Percentiles rank a stretch among this genome's conserved stretches.
phyloP scores from a whole-genome alignment of 352 stramenopile species.

The Peronospora farinosa region DNA sequence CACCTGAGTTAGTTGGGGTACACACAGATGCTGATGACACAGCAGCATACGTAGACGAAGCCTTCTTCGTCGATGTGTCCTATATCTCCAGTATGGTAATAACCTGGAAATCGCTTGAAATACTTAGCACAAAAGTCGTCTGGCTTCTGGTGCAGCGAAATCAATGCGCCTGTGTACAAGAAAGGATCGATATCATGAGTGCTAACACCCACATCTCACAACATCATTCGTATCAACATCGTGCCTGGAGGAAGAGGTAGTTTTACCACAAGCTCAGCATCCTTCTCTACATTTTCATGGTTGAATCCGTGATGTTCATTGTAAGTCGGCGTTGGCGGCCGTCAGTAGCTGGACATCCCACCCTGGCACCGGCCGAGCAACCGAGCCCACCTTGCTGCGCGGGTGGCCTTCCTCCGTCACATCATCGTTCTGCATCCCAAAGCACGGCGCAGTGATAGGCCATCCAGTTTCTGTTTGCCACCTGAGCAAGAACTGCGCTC shows the following conservation, averaged over 20 bases:
- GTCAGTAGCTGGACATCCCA: constrained; percentile 78
- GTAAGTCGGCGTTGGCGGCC: constrained; percentile 32
- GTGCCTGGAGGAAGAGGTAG: constrained; percentile 79
- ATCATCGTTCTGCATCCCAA: constrained; percentile 65
- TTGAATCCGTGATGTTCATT: constrained; percentile 42
- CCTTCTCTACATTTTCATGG: constrained; percentile 49
- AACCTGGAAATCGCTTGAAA: constrained; percentile 76
- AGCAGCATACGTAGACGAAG: constrained; percentile 68
- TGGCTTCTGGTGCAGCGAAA: constrained; percentile 82
- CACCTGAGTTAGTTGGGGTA: constrained; percentile 1
- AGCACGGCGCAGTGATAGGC: constrained; percentile 60
- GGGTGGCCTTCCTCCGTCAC: constrained; percentile 33
- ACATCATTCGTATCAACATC: not conserved
- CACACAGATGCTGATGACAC: not conserved
- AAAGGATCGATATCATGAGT: not conserved
- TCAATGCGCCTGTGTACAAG: constrained; percentile 42
- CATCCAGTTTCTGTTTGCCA: constrained; percentile 90
- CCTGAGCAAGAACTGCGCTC: constrained; percentile 12
- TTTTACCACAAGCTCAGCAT: constrained; percentile 70
- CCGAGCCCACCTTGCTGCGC: constrained; percentile 57
- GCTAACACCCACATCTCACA: not conserved
- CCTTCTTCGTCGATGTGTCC: constrained; percentile 87
- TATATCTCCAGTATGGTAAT: constrained; percentile 87
- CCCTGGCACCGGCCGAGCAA: constrained; percentile 65
- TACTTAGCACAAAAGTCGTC: constrained; percentile 80